These are phyloP conservation scores for Metschnikowia similis DNA, from an alignment of 805 yeast genomes.

Conservation along the genomic window DNA sequence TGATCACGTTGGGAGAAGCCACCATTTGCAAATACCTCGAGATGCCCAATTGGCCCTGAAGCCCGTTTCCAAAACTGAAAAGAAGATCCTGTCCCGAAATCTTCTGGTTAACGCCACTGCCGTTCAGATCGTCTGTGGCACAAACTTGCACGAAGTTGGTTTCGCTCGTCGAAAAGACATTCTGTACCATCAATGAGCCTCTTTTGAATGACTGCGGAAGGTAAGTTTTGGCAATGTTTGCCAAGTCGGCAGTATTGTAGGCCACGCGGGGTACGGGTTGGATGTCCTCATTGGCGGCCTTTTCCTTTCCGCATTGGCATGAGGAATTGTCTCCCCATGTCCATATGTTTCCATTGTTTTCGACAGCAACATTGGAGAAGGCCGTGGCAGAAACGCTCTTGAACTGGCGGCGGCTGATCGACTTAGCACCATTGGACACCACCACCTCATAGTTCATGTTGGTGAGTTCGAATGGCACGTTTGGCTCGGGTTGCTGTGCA, in stretches of 20 bases:
- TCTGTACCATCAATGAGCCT: slow-evolving; percentile 27
- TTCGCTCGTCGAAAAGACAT: slow-evolving; percentile 68
- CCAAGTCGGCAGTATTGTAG: slow-evolving; percentile 34
- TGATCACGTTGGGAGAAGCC: slow-evolving; percentile 57
- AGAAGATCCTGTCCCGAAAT: slow-evolving; percentile 19
- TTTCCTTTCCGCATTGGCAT: slow-evolving; percentile 81
- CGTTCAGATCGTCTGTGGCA: slow-evolving; percentile 15
- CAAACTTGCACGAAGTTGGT: slow-evolving; percentile 37
- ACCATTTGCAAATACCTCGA: slow-evolving; percentile 74
- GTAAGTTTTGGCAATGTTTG: slow-evolving; percentile 13
- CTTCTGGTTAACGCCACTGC: not conserved
- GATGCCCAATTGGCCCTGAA: slow-evolving; percentile 81
- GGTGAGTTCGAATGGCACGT: slow-evolving; percentile 45
- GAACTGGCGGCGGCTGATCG: slow-evolving; percentile 42
- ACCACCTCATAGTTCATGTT: slow-evolving; percentile 50
- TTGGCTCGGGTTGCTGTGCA: slow-evolving; percentile 30
- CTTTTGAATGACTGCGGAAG: slow-evolving; percentile 9
- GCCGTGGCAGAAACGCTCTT: slow-evolving; percentile 67
- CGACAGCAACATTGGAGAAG: slow-evolving; percentile 68
- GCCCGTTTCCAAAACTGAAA: slow-evolving; percentile 78
- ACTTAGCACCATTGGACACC: slow-evolving; percentile 18
- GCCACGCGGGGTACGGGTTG: slow-evolving; percentile 63
- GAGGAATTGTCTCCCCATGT: slow-evolving; percentile 79
- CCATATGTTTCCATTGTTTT: slow-evolving; percentile 64
- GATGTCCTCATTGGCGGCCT: slow-evolving; percentile 60